Percentiles rank a stretch among this genome's conserved stretches.
phyloP scores from a whole-genome alignment of 169 alveolate species.

The Plasmodium falciparum region DNA sequence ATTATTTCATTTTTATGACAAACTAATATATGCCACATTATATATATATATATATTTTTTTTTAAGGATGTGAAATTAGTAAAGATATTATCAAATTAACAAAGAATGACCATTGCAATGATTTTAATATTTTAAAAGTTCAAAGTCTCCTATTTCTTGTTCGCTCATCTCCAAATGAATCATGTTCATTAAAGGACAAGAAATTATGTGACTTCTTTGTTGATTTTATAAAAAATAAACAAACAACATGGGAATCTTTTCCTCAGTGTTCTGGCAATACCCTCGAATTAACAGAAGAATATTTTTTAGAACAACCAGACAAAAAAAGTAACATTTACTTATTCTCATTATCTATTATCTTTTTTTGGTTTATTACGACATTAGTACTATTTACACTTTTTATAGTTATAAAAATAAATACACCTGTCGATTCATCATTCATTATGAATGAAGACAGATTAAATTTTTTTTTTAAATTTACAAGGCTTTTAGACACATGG shows the following conservation, averaged over 20 bases:
- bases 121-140: slow-evolving; percentile 43
- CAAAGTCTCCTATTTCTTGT: slow-evolving; percentile 40
- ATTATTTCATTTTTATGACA: background rate
- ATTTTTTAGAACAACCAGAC: slow-evolving; percentile 45
- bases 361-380: slow-evolving; percentile 52
- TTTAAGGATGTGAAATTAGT: slow-evolving; percentile 50
- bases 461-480: slow-evolving; percentile 50
- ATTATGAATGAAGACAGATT: slow-evolving; percentile 51
- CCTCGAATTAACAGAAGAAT: slow-evolving; percentile 27
- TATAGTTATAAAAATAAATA: slow-evolving; percentile 36
- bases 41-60: background rate
- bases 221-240: slow-evolving; percentile 56
- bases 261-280: slow-evolving; percentile 55
- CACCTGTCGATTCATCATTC: slow-evolving; percentile 67
- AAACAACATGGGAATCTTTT: slow-evolving; percentile 21
- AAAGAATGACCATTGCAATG: slow-evolving; percentile 46
- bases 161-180: slow-evolving; percentile 40
- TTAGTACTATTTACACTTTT: slow-evolving; percentile 25
- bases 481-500: slow-evolving; percentile 56
- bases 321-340: slow-evolving; percentile 48
- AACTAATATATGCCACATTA: background rate
- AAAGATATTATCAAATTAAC: slow-evolving; percentile 21
- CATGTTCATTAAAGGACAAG: slow-evolving; percentile 52
- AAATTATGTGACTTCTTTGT: slow-evolving; percentile 58
- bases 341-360: slow-evolving; percentile 33